Conservation (phyloP, 2,329 filamentous ascomycete genomes). For the Pleoardoris graminearum region DNA sequence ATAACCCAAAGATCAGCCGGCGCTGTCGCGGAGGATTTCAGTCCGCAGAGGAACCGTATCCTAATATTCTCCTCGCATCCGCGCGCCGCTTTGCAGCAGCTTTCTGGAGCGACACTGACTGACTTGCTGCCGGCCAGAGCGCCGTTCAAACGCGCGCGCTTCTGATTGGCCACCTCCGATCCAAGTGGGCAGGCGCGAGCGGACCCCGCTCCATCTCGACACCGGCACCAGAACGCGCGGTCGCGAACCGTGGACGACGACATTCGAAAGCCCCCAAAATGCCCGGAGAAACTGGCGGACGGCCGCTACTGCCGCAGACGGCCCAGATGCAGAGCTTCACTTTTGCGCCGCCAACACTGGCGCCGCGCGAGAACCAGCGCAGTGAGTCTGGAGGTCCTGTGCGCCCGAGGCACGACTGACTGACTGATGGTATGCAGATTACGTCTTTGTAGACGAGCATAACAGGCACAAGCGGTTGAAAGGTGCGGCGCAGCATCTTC, state of each 20-base stretch:
- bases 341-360: conserved; percentile 68
- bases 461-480: conserved; percentile 97
- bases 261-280: conserved; percentile 46
- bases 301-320: conserved; percentile 68
- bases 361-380: conserved; percentile 77
- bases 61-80: conserved; percentile 31
- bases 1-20: conserved; percentile 40
- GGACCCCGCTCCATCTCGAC: conserved; percentile 35
- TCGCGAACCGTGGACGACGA: neutral
- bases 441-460: conserved; percentile 98
- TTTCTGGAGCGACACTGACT: conserved; percentile 13
- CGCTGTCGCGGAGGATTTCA: conserved; percentile 42
- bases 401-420: conserved; percentile 10
- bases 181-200: conserved; percentile 32
- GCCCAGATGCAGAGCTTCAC: conserved; percentile 74
- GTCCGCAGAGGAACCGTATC: conserved; percentile 26
- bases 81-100: conserved; percentile 21
- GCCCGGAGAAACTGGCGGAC: conserved; percentile 65
- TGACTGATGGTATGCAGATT: conserved; percentile 63
- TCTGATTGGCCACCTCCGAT: conserved; percentile 35
- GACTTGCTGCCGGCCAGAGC: conserved; percentile 25
- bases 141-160: conserved; percentile 13
- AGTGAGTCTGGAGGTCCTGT: conserved; percentile 59
- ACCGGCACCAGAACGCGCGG: neutral
- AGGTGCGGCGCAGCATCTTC: conserved; percentile 59